A percentile compares a stretch with the other conserved stretches of the same genome.
Evolutionary conservation across 192 early-diverging fungal genomes (phyloP).

Genomic region (Diversispora epigaea): DNA sequence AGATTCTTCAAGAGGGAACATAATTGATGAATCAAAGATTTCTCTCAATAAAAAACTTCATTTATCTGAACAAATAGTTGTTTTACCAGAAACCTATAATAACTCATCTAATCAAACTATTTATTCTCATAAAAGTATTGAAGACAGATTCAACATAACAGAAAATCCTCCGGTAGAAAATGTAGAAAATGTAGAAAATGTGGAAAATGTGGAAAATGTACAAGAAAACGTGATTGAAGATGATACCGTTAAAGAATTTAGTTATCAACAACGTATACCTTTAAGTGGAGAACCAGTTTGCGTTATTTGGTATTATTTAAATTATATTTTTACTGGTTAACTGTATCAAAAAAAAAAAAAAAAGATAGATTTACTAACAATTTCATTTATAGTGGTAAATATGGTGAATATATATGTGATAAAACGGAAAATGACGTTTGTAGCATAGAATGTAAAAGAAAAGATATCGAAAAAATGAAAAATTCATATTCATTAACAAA

Average conservation of each 20-base stretch:
- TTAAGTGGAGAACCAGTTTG: background rate
- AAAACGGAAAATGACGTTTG: conserved; percentile 23
- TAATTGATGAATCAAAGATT: too few species aligned
- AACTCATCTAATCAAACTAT: too few species aligned
- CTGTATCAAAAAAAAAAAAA: background rate
- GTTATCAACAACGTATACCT: background rate
- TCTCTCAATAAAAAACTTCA: too few species aligned
- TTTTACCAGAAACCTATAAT: too few species aligned
- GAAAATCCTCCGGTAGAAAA: too few species aligned
- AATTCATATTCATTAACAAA: background rate
- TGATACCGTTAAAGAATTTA: conserved; percentile 1
- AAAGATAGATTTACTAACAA: background rate
- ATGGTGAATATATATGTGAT: conserved; percentile 28
- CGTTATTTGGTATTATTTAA: conserved; percentile 1
- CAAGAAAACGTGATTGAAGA: too few species aligned
- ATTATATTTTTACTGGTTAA: background rate
- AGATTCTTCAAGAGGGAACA: too few species aligned
- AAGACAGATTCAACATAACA: too few species aligned
- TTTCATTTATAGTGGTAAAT: conserved; percentile 15
- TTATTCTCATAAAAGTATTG: too few species aligned
- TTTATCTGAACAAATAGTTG: too few species aligned
- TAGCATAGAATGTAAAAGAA: conserved; percentile 24
- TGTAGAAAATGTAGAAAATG: too few species aligned
- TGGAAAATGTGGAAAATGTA: too few species aligned
- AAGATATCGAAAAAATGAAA: conserved; percentile 2